A percentile compares a stretch with the other conserved stretches of the same genome.
phyloP scores from a whole-genome alignment of 768 basidiomycete species.

The Pisolithus albus region DNA sequence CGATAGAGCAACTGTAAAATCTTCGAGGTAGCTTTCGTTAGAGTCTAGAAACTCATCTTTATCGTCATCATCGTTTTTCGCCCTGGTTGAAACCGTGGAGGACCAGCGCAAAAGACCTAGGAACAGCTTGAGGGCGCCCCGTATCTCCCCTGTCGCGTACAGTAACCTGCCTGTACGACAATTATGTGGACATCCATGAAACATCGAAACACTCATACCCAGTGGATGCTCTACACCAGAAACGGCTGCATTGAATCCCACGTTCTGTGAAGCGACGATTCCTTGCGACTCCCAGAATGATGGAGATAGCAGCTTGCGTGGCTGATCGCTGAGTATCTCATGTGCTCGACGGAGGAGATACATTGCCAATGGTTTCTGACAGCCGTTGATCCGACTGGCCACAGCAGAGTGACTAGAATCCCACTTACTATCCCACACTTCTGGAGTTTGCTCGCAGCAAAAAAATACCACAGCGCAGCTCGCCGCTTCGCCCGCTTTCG shows the following conservation, averaged over 20 bases:
- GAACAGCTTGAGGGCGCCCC: slow-evolving; percentile 72
- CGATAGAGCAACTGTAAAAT: slow-evolving; percentile 81
- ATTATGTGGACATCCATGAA: slow-evolving; percentile 4
- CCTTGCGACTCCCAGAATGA: slow-evolving; percentile 78
- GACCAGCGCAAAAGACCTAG: slow-evolving; percentile 59
- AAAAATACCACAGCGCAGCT: slow-evolving; percentile 73
- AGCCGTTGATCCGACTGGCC: slow-evolving; percentile 1
- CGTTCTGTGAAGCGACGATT: slow-evolving; percentile 28
- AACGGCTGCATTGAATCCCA: slow-evolving; percentile 56
- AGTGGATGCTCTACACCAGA: slow-evolving; percentile 76
- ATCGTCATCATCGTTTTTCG: slow-evolving; percentile 15
- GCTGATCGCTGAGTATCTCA: slow-evolving; percentile 47
- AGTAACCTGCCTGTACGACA: slow-evolving; percentile 63
- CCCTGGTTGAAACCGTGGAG: slow-evolving; percentile 14
- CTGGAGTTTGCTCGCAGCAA: slow-evolving; percentile 70
- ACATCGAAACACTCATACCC: slow-evolving; percentile 35
- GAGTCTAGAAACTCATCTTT: slow-evolving; percentile 31
- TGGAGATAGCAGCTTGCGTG: slow-evolving; percentile 59
- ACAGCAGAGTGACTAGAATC: slow-evolving; percentile 2
- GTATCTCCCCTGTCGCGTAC: slow-evolving; percentile 84
- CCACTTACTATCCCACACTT: slow-evolving; percentile 75
- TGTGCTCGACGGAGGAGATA: slow-evolving; percentile 71
- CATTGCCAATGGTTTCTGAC: slow-evolving; percentile 79
- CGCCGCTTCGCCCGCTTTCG: slow-evolving; percentile 51
- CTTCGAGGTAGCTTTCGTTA: slow-evolving; percentile 74